A percentile compares a stretch with the other conserved stretches of the same genome.
Conservation (phyloP, 352 stramenopile species). For the Blastocystis sp. region DNA sequence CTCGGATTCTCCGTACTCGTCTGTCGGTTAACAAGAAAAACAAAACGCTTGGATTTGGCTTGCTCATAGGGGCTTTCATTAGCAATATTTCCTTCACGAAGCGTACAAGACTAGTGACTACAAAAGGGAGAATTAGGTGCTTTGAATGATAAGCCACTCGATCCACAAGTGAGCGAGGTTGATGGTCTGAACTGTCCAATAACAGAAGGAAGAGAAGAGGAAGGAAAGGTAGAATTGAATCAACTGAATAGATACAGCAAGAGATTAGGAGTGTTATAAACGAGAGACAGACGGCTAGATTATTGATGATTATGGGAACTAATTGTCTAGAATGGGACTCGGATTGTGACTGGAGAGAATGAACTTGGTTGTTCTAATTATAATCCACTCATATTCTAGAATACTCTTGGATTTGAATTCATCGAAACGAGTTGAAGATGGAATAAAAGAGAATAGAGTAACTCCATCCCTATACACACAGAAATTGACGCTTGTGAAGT, state of each 20-base stretch:
- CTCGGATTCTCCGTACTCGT: not conserved
- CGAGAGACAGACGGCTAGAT: slow-evolving; percentile 6
- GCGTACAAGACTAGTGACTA: not conserved
- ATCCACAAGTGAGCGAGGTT: not conserved
- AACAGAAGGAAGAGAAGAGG: slow-evolving; percentile 11
- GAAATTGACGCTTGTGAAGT: not conserved
- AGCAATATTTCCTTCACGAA: slow-evolving; percentile 5
- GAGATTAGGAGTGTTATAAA: not conserved
- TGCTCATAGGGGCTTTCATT: slow-evolving; percentile 38
- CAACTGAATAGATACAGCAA: not conserved
- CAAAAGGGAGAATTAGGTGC: slow-evolving; percentile 33
- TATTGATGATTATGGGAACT: not conserved
- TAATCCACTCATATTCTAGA: not conserved
- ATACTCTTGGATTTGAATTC: not conserved
- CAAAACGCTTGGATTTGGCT: not conserved
- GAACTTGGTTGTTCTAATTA: no score
- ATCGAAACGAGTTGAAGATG: not conserved
- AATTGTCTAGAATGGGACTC: no score
- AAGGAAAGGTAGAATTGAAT: not conserved
- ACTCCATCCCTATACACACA: slow-evolving; percentile 2
- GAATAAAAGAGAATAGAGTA: slow-evolving; percentile 35
- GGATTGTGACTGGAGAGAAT: no score
- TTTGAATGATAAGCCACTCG: not conserved
- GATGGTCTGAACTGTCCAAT: not conserved
- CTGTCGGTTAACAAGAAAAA: slow-evolving; percentile 28